Percentiles rank a stretch among this genome's conserved stretches.
Conservation (phyloP, 768 basidiomycete genomes). For the Arthromyces matolae region DNA sequence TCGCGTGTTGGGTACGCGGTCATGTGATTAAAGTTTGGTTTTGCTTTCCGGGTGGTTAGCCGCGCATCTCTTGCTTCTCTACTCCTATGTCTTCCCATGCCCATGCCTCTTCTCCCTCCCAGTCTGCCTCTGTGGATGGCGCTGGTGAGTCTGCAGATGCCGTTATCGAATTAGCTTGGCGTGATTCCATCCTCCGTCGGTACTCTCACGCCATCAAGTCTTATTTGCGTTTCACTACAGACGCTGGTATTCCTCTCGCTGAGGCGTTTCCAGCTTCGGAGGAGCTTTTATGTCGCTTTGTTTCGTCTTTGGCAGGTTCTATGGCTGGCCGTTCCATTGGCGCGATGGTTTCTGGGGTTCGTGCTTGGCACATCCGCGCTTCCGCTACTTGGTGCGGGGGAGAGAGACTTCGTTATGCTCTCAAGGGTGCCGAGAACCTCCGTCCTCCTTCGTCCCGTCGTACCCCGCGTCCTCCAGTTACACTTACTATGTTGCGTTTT, state of each 20-base stretch:
- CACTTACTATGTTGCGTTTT: constrained; percentile 12
- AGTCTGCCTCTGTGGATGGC: not conserved
- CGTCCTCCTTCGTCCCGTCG: constrained; percentile 15
- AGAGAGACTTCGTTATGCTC: constrained; percentile 17
- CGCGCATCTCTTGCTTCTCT: too few species aligned
- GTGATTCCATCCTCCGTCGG: constrained; percentile 6
- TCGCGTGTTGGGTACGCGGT: too few species aligned
- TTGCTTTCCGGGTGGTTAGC: too few species aligned
- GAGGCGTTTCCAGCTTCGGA: constrained; percentile 22
- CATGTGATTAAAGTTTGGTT: too few species aligned
- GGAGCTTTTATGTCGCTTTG: constrained; percentile 26
- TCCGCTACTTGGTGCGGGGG: constrained; percentile 19
- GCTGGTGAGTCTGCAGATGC: not conserved
- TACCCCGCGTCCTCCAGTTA: constrained; percentile 18
- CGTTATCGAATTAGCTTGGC: not conserved
- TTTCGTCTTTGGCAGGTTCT: constrained; percentile 19
- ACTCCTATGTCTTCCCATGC: not conserved
- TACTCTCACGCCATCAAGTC: constrained; percentile 6
- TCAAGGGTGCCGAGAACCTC: constrained; percentile 22
- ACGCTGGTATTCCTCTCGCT: constrained; percentile 9
- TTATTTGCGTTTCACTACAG: constrained; percentile 14
- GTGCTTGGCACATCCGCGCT: constrained; percentile 31
- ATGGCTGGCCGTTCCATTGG: constrained; percentile 16
- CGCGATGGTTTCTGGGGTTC: constrained; percentile 23
- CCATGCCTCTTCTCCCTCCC: not conserved